Conservation (phyloP, 148 eudicot genomes). For the Spergularia marina region DNA sequence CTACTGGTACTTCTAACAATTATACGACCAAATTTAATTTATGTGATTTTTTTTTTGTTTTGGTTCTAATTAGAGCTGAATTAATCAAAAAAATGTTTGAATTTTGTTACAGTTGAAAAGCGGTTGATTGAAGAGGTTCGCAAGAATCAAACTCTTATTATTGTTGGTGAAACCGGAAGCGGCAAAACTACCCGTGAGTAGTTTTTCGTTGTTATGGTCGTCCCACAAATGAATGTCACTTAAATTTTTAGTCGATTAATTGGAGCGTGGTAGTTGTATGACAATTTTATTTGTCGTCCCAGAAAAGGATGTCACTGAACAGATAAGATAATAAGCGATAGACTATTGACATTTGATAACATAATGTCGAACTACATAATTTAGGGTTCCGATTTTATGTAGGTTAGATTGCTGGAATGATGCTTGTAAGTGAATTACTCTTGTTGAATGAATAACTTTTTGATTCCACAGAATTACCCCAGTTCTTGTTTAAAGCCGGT, state of each 20-base stretch:
- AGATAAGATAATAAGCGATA: too few relatives aligned
- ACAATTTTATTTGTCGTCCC: too few relatives aligned
- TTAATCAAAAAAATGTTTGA: not conserved
- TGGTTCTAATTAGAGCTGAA: not conserved
- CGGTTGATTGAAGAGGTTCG: slow-evolving; percentile 68
- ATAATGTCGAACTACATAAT: too few relatives aligned
- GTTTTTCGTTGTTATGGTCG: not conserved
- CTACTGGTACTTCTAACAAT: slow-evolving; percentile 44
- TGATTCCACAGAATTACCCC: slow-evolving; percentile 64
- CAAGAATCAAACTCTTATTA: slow-evolving; percentile 61
- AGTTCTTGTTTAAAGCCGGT: slow-evolving; percentile 68
- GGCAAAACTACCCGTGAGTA: slow-evolving; percentile 99
- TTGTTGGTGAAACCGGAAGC: slow-evolving; percentile 99
- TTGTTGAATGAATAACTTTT: slow-evolving; percentile 1
- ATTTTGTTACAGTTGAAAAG: slow-evolving; percentile 52
- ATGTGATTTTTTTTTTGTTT: not conserved
- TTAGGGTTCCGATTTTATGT: too few relatives aligned
- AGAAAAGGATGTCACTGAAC: too few relatives aligned
- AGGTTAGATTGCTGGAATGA: too few relatives aligned
- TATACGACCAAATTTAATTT: not conserved
- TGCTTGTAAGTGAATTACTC: not conserved
- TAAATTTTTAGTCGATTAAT: too few relatives aligned
- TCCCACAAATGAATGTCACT: too few relatives aligned
- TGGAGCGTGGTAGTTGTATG: too few relatives aligned
- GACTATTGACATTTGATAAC: too few relatives aligned